phyloP scores from a whole-genome alignment of 106 monocot species.

The Gastrodia elata region DNA sequence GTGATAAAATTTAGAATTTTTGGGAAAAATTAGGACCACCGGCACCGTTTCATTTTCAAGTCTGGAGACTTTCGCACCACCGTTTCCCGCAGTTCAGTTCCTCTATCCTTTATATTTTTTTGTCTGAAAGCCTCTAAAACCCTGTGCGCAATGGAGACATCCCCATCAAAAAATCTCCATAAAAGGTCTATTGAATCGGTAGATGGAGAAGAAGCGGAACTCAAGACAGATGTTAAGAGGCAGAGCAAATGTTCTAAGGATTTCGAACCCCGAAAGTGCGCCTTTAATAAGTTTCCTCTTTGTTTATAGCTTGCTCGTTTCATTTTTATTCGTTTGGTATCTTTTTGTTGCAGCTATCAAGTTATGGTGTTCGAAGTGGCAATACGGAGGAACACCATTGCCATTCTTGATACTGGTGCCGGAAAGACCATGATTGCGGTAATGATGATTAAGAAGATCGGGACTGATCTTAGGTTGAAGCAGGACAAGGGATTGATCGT shows the following conservation, averaged over 20 bases:
- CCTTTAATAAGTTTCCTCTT: not conserved
- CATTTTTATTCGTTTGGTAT: not conserved
- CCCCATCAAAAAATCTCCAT: not conserved
- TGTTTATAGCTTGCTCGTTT: not conserved
- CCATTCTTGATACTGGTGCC: constrained; percentile 62
- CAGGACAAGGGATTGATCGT: constrained; percentile 30
- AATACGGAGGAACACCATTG: constrained; percentile 67
- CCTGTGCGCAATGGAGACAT: not conserved
- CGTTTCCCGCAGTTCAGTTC: not conserved
- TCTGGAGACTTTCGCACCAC: not conserved
- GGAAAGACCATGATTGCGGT: constrained; percentile 82
- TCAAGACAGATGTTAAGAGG: not conserved
- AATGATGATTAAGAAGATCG: constrained; percentile 45
- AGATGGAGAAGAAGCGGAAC: not conserved
- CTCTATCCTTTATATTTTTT: not conserved
- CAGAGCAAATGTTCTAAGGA: constrained; percentile 2
- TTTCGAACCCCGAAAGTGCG: constrained; percentile 2
- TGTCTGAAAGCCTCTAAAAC: not conserved
- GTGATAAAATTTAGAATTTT: too few relatives aligned
- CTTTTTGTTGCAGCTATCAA: constrained; percentile 35
- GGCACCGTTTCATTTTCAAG: too few relatives aligned
- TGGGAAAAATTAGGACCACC: too few relatives aligned
- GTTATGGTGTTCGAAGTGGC: constrained; percentile 38
- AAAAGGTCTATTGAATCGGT: not conserved
- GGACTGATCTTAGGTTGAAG: constrained; percentile 14